phyloP scores from a whole-genome alignment of 495 filamentous ascomycete species.

The Penicillium dipodomyicola region DNA sequence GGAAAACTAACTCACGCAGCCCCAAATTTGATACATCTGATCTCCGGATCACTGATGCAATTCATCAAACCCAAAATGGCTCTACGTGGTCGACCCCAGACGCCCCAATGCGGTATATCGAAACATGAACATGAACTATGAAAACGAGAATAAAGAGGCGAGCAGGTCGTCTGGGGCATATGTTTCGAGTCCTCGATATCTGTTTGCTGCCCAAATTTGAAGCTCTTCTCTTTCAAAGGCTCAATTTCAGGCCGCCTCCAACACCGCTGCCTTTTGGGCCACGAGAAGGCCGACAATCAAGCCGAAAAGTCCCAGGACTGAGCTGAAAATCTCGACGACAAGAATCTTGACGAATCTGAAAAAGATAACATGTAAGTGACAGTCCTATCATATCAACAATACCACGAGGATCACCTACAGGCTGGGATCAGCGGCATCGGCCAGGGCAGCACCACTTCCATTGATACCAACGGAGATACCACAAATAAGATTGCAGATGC shows the following conservation, averaged over 20 bases:
- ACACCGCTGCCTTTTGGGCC: conserved; percentile 74
- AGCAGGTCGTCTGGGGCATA: background rate
- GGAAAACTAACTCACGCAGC: background rate
- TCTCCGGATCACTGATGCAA: conserved; percentile 33
- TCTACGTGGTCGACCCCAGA: conserved; percentile 41
- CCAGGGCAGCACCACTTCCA: conserved; percentile 91
- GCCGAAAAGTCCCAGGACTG: conserved; percentile 95
- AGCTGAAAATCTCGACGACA: conserved; percentile 99
- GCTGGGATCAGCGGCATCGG: conserved; percentile 89
- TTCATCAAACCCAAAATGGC: conserved; percentile 29
- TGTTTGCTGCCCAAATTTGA: conserved; percentile 9
- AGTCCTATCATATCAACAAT: conserved; percentile 9
- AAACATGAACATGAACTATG: conserved; percentile 27
- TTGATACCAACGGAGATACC: conserved; percentile 98
- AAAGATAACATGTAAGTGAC: conserved; percentile 21
- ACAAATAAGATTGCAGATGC: conserved; percentile 91
- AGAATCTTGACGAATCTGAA: conserved; percentile 95
- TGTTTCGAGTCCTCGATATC: conserved; percentile 10
- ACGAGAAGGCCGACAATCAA: conserved; percentile 91
- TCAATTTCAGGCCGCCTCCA: conserved; percentile 48
- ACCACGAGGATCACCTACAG: conserved; percentile 57
- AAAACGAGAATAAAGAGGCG: conserved; percentile 18
- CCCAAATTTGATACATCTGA: conserved; percentile 16
- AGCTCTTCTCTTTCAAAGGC: conserved; percentile 5
- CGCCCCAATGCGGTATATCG: conserved; percentile 45